Percentiles rank a stretch among this genome's conserved stretches.
These are phyloP conservation scores for Eimeria necatrix DNA, from an alignment of 169 alveolate species.

Conservation along the genomic window DNA sequence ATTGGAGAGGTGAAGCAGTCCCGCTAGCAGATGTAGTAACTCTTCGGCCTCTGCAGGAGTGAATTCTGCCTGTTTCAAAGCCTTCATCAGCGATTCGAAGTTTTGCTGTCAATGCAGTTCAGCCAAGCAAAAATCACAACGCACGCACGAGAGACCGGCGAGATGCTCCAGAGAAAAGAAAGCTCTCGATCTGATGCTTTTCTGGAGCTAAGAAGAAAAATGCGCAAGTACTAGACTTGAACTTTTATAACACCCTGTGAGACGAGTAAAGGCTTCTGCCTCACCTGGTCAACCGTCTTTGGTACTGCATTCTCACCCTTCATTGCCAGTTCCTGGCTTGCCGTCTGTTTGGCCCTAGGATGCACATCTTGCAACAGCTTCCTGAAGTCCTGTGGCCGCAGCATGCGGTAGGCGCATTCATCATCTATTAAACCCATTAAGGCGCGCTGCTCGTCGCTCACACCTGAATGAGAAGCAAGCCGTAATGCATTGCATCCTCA, in stretches of 20 bases:
- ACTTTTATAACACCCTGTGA: too few relatives aligned
- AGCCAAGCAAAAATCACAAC: background rate
- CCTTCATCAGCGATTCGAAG: slow-evolving; percentile 52
- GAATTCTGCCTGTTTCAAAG: slow-evolving; percentile 30
- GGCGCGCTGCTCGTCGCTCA: slow-evolving; percentile 10
- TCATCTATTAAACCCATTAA: background rate
- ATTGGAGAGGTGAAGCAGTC: slow-evolving; percentile 71
- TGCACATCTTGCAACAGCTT: background rate
- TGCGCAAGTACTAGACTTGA: too few relatives aligned
- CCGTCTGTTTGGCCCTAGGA: background rate
- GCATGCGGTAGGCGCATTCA: slow-evolving; percentile 12
- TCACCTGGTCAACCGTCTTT: slow-evolving; percentile 12
- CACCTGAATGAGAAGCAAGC: background rate
- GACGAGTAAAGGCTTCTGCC: background rate
- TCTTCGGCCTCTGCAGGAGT: slow-evolving; percentile 2
- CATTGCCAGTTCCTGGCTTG: background rate
- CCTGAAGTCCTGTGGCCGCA: slow-evolving; percentile 40
- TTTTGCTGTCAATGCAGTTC: background rate
- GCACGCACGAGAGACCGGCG: too few relatives aligned
- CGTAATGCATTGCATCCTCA: background rate
- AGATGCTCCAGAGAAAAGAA: too few relatives aligned
- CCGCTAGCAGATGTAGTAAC: slow-evolving; percentile 46
- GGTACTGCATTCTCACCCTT: background rate
- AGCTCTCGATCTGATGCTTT: too few relatives aligned
- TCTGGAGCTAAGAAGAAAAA: too few relatives aligned